Conservation (phyloP, 768 basidiomycete genomes). For the Lepiota venenata region DNA sequence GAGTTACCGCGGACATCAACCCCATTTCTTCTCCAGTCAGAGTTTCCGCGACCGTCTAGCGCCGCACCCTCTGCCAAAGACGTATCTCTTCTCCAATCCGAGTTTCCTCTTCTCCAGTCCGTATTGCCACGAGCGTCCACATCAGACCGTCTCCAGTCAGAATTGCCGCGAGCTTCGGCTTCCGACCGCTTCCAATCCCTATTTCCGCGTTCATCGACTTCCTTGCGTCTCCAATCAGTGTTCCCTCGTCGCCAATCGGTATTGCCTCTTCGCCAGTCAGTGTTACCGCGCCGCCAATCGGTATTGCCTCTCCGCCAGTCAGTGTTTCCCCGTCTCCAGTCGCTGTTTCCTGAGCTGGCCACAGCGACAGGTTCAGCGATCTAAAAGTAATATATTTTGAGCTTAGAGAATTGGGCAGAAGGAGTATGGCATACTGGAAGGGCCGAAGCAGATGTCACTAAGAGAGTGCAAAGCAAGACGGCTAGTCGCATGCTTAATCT, state of each 20-base stretch:
- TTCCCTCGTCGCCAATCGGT: conserved; percentile 8
- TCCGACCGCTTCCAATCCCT: conserved; percentile 14
- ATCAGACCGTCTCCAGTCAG: conserved; percentile 21
- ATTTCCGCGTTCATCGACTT: conserved; percentile 11
- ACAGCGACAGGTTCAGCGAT: conserved; percentile 18
- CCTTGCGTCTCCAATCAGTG: conserved; percentile 14
- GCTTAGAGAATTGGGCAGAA: conserved; percentile 2
- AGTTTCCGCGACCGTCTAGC: conserved; percentile 2
- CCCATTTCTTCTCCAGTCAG: conserved; percentile 15
- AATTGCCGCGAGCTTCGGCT: conserved; percentile 8
- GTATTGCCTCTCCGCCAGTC: conserved; percentile 4
- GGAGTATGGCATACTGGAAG: conserved; percentile 30
- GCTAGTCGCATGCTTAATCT: conserved; percentile 30
- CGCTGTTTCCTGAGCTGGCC: conserved; percentile 7
- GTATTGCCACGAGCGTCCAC: conserved; percentile 4
- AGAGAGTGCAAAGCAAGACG: conserved; percentile 28
- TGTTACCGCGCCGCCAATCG: conserved; percentile 2
- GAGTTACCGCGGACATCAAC: conserved; percentile 16
- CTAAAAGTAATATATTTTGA: conserved; percentile 12
- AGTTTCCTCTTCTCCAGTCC: neutral
- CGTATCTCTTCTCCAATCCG: conserved; percentile 10
- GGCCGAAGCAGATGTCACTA: conserved; percentile 30
- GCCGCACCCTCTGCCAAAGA: conserved; percentile 7
- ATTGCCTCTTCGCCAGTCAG: conserved; percentile 19
- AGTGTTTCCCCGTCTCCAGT: conserved; percentile 16